Conservation (phyloP, 2,329 filamentous ascomycete species). For the Dactylellina haptotyla region DNA sequence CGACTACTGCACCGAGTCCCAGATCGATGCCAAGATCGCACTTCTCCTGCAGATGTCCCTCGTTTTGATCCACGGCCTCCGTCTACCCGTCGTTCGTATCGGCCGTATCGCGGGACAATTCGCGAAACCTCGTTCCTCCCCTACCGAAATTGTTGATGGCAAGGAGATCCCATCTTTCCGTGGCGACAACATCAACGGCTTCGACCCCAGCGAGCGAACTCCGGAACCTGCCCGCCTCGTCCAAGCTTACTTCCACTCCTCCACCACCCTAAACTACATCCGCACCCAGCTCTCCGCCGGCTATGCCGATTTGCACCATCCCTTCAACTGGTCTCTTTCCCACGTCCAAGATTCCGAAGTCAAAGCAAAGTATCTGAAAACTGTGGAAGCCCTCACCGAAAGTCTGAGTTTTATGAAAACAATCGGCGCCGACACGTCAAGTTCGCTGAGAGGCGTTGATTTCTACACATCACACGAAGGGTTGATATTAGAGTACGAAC, state of each 20-base stretch:
- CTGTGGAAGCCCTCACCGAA: constrained; percentile 86
- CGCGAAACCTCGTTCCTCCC: constrained; percentile 90
- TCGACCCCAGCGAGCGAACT: constrained; percentile 75
- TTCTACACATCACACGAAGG: constrained; percentile 96
- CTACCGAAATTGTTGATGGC: constrained; percentile 82
- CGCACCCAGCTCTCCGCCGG: constrained; percentile 84
- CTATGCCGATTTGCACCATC: constrained; percentile 91
- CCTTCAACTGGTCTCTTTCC: constrained; percentile 92
- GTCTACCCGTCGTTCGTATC: constrained; percentile 87
- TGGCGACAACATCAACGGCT: constrained; percentile 95
- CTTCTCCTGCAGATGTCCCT: constrained; percentile 96
- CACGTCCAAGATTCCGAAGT: constrained; percentile 86
- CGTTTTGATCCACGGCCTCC: constrained; percentile 87
- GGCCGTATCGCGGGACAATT: constrained; percentile 98
- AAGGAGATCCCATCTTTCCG: constrained; percentile 87
- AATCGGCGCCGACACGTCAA: constrained; percentile 85
- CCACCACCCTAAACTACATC: constrained; percentile 92
- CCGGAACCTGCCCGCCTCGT: constrained; percentile 87
- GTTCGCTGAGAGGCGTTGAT: constrained; percentile 88
- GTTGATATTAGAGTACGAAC: constrained; percentile 91
- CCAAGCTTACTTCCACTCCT: constrained; percentile 93
- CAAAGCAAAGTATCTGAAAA: constrained; percentile 84
- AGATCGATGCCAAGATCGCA: constrained; percentile 97
- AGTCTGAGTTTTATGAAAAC: constrained; percentile 94
- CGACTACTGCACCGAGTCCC: constrained; percentile 81